Conservation (phyloP, 2,329 filamentous ascomycete genomes). For the Trichoderma breve region DNA sequence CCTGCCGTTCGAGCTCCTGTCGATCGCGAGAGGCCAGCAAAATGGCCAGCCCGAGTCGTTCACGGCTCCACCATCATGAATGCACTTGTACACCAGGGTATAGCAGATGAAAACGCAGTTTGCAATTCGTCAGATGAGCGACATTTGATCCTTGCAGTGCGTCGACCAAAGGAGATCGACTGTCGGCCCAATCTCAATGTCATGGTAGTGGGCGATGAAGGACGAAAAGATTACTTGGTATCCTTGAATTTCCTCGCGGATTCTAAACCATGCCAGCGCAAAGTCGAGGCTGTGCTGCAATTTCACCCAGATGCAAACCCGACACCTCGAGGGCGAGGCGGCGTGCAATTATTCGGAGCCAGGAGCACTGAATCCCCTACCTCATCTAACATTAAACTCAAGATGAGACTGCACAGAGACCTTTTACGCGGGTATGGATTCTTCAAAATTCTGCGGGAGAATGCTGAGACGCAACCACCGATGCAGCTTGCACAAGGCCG, state of each 20-base stretch:
- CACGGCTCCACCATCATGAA: not conserved
- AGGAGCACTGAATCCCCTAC: not conserved
- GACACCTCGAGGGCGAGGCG: not conserved
- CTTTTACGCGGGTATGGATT: slow-evolving; percentile 21
- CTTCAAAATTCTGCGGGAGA: not conserved
- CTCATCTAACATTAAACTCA: not conserved
- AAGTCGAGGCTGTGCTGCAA: not conserved
- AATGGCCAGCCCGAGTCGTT: not conserved
- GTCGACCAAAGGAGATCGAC: not conserved
- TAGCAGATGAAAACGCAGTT: not conserved
- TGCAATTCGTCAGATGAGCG: not conserved
- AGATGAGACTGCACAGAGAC: slow-evolving; percentile 13
- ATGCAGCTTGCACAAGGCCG: not conserved
- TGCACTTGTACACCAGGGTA: not conserved
- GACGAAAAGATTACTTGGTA: not conserved
- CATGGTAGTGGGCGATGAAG: not conserved
- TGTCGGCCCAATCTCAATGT: not conserved
- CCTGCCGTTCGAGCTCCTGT: not conserved
- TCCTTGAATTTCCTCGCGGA: not conserved
- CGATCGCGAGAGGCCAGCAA: not conserved
- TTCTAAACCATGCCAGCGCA: not conserved
- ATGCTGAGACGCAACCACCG: not conserved
- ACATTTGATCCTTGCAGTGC: not conserved
- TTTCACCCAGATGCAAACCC: slow-evolving; percentile 8
- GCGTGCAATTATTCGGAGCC: not conserved